Evolutionary conservation across 306 rosid species (phyloP).

Genomic region (Amphicarpaea edgeworthii): DNA sequence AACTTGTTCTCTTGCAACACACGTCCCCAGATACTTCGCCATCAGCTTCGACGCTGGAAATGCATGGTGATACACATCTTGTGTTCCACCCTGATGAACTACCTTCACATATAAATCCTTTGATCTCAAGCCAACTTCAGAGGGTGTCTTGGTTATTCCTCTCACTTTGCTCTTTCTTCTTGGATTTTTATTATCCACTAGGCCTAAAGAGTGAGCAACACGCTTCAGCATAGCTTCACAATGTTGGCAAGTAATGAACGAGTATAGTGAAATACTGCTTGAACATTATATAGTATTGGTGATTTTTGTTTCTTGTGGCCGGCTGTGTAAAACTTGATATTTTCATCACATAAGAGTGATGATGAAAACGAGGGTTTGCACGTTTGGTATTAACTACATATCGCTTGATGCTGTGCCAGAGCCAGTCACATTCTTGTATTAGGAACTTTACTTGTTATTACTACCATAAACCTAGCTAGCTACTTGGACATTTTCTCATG

Average conservation of each 20-base stretch:
- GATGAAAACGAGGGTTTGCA: slow-evolving; percentile 56
- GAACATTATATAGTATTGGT: slow-evolving; percentile 20
- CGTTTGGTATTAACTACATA: slow-evolving; percentile 47
- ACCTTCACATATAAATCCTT: slow-evolving; percentile 56
- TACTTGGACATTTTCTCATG: slow-evolving; percentile 2
- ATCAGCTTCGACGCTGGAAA: slow-evolving; percentile 59
- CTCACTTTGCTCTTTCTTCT: slow-evolving; percentile 43
- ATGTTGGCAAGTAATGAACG: slow-evolving; percentile 31
- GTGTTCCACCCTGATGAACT: slow-evolving; percentile 62
- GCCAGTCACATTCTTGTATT: slow-evolving; percentile 64
- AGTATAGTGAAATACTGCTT: slow-evolving; percentile 5
- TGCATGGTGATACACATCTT: slow-evolving; percentile 55
- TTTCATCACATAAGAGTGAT: slow-evolving; percentile 43
- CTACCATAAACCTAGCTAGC: slow-evolving; percentile 56
- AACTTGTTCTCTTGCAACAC: slow-evolving; percentile 60
- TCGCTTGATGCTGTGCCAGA: slow-evolving; percentile 43
- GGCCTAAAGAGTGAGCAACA: slow-evolving; percentile 52
- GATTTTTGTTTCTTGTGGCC: slow-evolving; percentile 44
- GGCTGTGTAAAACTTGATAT: slow-evolving; percentile 52
- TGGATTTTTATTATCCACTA: slow-evolving; percentile 18
- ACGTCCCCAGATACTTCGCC: slow-evolving; percentile 67
- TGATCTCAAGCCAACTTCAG: slow-evolving; percentile 36
- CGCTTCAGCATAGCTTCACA: slow-evolving; percentile 61
- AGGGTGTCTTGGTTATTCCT: slow-evolving; percentile 37
- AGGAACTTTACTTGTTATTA: too few relatives aligned